Base-by-base conservation (phyloP, 306 rosid genomes). In the Begonia loranthoides region DNA sequence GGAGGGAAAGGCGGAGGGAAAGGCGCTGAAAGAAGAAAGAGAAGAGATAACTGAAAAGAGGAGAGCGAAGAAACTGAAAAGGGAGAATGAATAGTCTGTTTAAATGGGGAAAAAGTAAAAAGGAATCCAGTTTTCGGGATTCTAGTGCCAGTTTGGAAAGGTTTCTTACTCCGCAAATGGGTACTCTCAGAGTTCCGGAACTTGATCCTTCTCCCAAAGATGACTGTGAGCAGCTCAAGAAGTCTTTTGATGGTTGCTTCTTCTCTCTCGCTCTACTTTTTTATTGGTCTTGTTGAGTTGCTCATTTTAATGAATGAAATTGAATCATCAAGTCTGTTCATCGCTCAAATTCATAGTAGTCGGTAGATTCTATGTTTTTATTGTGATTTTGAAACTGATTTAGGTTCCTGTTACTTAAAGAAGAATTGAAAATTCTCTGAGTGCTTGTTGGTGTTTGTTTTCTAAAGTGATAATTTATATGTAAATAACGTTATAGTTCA, bases 171-270 rank as follows among this genome's bases (percentile, higher is more conserved):
- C 47, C 40, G 2, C 22, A 47, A 65, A 79, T 80, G 99, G 80
- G 70, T 24, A 66, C 80, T 7, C 49, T 92, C 70, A 92, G 70
- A 66, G 71, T 82, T 13, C 94, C 99, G 14, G 78, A 69, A 53
- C 3, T 58, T 69, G 76, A 67, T 72, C 96, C 94, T 69, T 69
- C 96, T 69, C 81, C 99, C 1, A 67, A 63, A 22, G 59, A 78
- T 5, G 99, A 92, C 59, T 56, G 75, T 57, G 73, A 76, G 55
- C 68, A 76, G 33, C 94, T 92, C 51, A 66, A 79, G 56, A 73
- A 69, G 13, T 80, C 99, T 57, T 71, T 83, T 55, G 66, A 86
- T 57, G 99, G 99, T 92, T 24, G 50, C 52, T 79, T 36, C 49
- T 39, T 45, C 12, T 64, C 19, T 66, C 61, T 41, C 54, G 48